phyloP scores from a whole-genome alignment of 108 stramenopile genomes.

The Fragilaria radians region DNA sequence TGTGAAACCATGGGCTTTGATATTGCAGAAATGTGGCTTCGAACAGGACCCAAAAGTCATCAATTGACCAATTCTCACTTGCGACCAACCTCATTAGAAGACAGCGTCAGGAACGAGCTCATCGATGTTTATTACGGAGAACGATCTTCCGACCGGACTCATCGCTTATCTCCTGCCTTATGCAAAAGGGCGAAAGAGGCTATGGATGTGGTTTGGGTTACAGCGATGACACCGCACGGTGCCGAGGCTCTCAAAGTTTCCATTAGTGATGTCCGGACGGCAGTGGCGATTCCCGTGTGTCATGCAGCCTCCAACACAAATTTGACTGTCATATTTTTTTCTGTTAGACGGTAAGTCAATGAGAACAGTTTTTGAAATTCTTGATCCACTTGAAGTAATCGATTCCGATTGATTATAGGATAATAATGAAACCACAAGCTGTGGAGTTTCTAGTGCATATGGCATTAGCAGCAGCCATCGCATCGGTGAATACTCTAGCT shows the following conservation, averaged over 20 bases:
- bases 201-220: constrained; percentile 82
- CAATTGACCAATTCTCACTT: constrained; percentile 84
- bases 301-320: constrained; percentile 73
- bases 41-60: constrained; percentile 88
- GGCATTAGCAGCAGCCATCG: constrained; percentile 67
- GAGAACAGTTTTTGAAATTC: not conserved
- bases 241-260: constrained; percentile 71
- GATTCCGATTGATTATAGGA: constrained; percentile 24
- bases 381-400: not conserved
- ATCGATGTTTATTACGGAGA: constrained; percentile 90
- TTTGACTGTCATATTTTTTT: constrained; percentile 83
- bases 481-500: constrained; percentile 60
- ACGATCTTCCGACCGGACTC: constrained; percentile 58
- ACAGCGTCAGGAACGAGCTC: constrained; percentile 61
- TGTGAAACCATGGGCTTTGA: constrained; percentile 86
- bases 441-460: constrained; percentile 85
- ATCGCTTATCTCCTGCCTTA: constrained; percentile 77
- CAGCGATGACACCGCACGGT: constrained; percentile 59
- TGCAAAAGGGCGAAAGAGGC: constrained; percentile 88
- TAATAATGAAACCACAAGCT: constrained; percentile 66
- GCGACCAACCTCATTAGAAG: constrained; percentile 71
- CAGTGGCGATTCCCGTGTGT: constrained; percentile 86
- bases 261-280: constrained; percentile 80
- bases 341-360: constrained; percentile 57
- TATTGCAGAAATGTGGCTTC: constrained; percentile 92